Percentiles rank a stretch among this genome's conserved stretches.
Conservation (phyloP, 2,329 filamentous ascomycete species). For the Ophiostoma quercus region DNA sequence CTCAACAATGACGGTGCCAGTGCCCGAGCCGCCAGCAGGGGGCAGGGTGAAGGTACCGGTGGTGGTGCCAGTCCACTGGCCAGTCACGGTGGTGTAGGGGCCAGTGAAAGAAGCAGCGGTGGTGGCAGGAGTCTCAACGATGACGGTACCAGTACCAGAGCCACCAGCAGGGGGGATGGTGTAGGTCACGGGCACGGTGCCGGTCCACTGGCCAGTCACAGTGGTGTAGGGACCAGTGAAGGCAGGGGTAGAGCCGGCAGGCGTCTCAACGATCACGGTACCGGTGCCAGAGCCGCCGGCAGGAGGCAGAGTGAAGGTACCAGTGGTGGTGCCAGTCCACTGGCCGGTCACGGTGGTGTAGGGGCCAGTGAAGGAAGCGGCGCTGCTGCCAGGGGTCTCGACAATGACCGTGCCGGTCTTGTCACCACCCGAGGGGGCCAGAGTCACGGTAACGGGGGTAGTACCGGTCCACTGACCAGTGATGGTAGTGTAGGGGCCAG, state of each 20-base stretch:
- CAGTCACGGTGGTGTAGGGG: slow-evolving; percentile 27
- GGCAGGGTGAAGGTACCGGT: slow-evolving; percentile 25
- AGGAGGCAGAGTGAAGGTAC: slow-evolving; percentile 25
- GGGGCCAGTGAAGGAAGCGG: slow-evolving; percentile 20
- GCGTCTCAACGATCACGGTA: slow-evolving; percentile 24
- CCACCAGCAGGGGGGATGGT: slow-evolving; percentile 3
- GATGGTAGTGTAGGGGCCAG: slow-evolving; percentile 27
- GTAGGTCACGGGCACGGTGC: slow-evolving; percentile 17
- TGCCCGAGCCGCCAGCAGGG: slow-evolving; percentile 19
- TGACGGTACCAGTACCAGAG: slow-evolving; percentile 23
- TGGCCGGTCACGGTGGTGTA: slow-evolving; percentile 26
- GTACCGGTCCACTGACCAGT: slow-evolving; percentile 26
- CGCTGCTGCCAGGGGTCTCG: slow-evolving; percentile 6
- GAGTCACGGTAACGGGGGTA: slow-evolving; percentile 10
- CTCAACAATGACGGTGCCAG: slow-evolving; percentile 26
- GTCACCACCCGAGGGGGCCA: slow-evolving; percentile 15
- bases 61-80: slow-evolving; percentile 22
- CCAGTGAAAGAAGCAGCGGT: slow-evolving; percentile 17
- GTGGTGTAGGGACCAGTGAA: slow-evolving; percentile 28
- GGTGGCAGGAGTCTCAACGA: slow-evolving; percentile 19
- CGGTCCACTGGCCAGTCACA: slow-evolving; percentile 26
- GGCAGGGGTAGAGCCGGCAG: slow-evolving; percentile 18
- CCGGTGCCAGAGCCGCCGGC: slow-evolving; percentile 19
- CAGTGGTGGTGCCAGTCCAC: slow-evolving; percentile 23
- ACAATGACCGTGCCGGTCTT: slow-evolving; percentile 25